Conservation (phyloP, 2,329 filamentous ascomycete genomes). For the Amauroascus verrucosus region DNA sequence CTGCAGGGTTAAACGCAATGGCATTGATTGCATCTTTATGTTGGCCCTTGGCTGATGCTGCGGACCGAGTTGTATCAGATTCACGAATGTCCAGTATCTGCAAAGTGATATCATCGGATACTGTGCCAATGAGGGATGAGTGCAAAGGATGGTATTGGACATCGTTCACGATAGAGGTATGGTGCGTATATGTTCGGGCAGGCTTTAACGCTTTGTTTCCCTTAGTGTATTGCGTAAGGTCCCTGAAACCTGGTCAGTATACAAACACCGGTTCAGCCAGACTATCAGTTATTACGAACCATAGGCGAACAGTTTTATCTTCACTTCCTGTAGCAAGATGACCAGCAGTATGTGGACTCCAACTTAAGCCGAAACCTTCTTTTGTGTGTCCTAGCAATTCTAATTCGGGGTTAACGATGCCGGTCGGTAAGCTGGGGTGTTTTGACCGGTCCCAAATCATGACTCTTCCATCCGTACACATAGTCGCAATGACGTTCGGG, state of each 20-base stretch:
- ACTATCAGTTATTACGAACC: constrained; percentile 49
- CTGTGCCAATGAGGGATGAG: constrained; percentile 75
- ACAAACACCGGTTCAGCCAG: not conserved
- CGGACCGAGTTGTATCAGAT: constrained; percentile 53
- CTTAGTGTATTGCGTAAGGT: constrained; percentile 64
- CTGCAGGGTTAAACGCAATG: constrained; percentile 84
- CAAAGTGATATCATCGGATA: constrained; percentile 88
- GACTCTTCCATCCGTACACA: constrained; percentile 76
- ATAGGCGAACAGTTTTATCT: constrained; percentile 82
- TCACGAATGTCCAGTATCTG: constrained; percentile 83
- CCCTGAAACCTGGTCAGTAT: constrained; percentile 43
- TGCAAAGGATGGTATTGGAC: constrained; percentile 90
- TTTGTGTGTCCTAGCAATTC: constrained; percentile 73
- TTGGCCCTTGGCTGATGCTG: constrained; percentile 59
- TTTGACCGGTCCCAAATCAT: constrained; percentile 95
- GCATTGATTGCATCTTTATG: constrained; percentile 92
- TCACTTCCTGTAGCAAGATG: constrained; percentile 83
- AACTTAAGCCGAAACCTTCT: constrained; percentile 87
- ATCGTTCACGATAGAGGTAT: constrained; percentile 87
- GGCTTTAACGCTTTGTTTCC: constrained; percentile 61
- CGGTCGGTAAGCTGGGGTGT: constrained; percentile 67
- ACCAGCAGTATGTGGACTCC: constrained; percentile 77
- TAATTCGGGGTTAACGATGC: constrained; percentile 68
- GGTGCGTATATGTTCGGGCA: constrained; percentile 69
- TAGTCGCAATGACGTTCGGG: constrained; percentile 87